Evolutionary conservation across 345 rosid genomes (phyloP).

Genomic region (Jatropha curcas): DNA sequence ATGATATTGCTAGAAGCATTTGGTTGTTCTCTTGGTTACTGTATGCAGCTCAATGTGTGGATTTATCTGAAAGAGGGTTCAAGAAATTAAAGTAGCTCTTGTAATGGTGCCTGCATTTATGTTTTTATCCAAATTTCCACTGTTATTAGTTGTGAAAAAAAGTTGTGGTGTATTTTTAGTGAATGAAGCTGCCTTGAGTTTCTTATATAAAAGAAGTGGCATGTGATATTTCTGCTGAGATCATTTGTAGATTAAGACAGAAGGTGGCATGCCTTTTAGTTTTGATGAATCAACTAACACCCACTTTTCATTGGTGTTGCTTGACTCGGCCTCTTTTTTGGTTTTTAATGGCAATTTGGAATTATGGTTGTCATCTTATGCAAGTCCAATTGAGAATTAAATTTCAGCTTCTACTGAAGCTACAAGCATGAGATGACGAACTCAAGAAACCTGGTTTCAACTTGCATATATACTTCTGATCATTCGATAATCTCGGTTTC

Average conservation of each 20-base stretch:
- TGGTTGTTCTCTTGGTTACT: neutral
- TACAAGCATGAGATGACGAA: neutral
- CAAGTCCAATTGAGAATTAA: neutral
- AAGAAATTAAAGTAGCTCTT: neutral
- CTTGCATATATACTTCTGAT: neutral
- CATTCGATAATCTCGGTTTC: neutral
- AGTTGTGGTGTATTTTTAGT: neutral
- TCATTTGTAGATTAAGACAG: neutral
- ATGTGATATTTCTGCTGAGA: neutral
- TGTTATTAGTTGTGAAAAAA: neutral
- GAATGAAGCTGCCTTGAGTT: neutral
- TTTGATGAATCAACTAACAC: neutral
- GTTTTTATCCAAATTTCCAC: neutral
- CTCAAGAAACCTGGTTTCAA: neutral
- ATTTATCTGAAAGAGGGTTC: neutral
- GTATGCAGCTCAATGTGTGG: neutral
- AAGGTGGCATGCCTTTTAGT: neutral
- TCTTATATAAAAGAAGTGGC: neutral
- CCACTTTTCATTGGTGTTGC: neutral
- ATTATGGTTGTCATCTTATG: neutral
- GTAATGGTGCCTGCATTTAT: neutral
- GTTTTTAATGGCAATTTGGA: too few species aligned
- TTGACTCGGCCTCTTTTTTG: neutral
- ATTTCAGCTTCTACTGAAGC: neutral
- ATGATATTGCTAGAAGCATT: constrained; percentile 7